Percentiles rank a stretch among this genome's conserved stretches.
These are phyloP conservation scores for Aspergillus hortae DNA, from an alignment of 2,329 filamentous ascomycete genomes.

Conservation along the genomic window DNA sequence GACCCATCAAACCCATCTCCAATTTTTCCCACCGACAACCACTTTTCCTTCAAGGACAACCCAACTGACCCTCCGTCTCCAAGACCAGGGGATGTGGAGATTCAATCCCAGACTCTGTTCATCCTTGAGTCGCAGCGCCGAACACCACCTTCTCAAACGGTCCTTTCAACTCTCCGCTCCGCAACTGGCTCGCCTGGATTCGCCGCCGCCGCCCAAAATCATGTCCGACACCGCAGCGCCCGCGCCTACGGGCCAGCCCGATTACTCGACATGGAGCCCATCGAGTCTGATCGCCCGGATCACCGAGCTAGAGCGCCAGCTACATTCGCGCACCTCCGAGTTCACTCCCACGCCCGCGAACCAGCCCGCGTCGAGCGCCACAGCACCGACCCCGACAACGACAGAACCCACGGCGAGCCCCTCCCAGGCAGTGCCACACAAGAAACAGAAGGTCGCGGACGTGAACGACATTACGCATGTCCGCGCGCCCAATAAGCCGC, in stretches of 20 bases:
- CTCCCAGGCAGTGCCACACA: slow-evolving; percentile 6
- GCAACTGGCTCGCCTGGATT: slow-evolving; percentile 12
- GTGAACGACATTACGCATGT: slow-evolving; percentile 23
- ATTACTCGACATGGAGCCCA: slow-evolving; percentile 67
- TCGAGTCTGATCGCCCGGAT: slow-evolving; percentile 67
- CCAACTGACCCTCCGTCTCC: slow-evolving; percentile 1
- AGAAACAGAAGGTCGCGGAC: slow-evolving; percentile 16
- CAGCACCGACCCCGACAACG: slow-evolving; percentile 2
- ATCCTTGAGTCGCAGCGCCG: slow-evolving; percentile 11
- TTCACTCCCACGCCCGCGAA: slow-evolving; percentile 19
- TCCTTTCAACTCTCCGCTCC: slow-evolving; percentile 8
- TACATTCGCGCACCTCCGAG: slow-evolving; percentile 50
- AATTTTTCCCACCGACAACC: not conserved
- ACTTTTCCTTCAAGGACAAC: not conserved
- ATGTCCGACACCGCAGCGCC: slow-evolving; percentile 20
- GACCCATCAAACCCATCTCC: not conserved
- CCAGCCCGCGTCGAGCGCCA: not conserved
- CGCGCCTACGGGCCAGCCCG: slow-evolving; percentile 18
- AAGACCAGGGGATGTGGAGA: slow-evolving; percentile 33
- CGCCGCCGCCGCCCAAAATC: slow-evolving; percentile 12
- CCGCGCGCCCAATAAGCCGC: slow-evolving; percentile 22
- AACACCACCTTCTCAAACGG: slow-evolving; percentile 7
- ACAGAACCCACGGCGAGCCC: not conserved
- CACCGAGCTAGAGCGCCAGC: slow-evolving; percentile 62
- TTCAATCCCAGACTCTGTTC: slow-evolving; percentile 12